phyloP scores from a whole-genome alignment of 2,329 filamentous ascomycete genomes.

The Cercospora sp. region DNA sequence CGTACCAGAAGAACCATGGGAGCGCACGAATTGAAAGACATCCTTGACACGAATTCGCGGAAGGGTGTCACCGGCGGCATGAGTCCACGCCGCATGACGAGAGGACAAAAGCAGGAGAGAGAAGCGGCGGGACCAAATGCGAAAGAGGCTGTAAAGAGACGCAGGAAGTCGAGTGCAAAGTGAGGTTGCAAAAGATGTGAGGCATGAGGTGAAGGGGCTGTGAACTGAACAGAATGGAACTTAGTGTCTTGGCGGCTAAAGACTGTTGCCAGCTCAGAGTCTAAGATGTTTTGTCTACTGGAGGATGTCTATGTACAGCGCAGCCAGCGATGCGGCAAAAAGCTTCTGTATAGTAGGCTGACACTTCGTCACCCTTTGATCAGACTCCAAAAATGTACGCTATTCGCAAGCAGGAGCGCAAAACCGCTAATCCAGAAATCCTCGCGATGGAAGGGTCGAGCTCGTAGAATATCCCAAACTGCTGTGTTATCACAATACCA shows the following conservation, averaged over 20 bases:
- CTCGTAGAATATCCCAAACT: conserved; percentile 33
- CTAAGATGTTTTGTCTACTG: background rate
- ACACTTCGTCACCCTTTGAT: conserved; percentile 30
- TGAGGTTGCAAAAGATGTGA: background rate
- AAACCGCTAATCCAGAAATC: conserved; percentile 25
- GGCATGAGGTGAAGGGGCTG: background rate
- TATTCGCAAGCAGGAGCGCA: conserved; percentile 32
- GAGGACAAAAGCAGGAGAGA: conserved; percentile 5
- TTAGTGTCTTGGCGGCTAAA: background rate
- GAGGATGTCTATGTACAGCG: background rate
- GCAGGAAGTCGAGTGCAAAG: background rate
- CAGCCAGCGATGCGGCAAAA: background rate
- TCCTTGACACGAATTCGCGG: background rate
- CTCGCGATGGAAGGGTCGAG: conserved; percentile 24
- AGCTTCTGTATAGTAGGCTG: background rate
- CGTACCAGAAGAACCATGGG: conserved; percentile 3
- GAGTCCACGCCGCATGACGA: conserved; percentile 4
- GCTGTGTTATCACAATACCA: conserved; percentile 25
- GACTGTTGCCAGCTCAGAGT: background rate
- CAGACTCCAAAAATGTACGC: conserved; percentile 37
- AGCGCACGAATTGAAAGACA: conserved; percentile 1
- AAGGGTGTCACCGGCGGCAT: background rate
- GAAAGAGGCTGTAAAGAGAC: conserved; percentile 5
- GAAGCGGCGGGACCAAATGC: conserved; percentile 1
- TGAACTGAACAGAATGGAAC: background rate